Conservation (phyloP, 129 eudicot genomes). For the Saussurea involucrata region DNA sequence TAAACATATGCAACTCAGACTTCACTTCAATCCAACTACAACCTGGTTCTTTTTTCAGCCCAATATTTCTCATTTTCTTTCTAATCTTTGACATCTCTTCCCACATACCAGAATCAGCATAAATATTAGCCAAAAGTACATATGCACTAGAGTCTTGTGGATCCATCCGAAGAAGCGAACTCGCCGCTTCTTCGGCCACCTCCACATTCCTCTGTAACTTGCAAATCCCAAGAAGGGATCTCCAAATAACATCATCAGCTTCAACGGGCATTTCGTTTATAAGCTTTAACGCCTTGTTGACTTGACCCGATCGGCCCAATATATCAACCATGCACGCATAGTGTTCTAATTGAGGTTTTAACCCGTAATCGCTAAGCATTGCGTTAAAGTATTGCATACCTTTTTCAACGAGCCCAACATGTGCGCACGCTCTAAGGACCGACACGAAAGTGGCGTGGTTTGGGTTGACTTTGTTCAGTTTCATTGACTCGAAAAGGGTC, state of each 20-base stretch:
- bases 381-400: conserved; percentile 61
- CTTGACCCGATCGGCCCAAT: conserved; percentile 66
- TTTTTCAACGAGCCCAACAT: conserved; percentile 58
- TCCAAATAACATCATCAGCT: conserved; percentile 91
- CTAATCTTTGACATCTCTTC: conserved; percentile 51
- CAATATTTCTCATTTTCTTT: conserved; percentile 46
- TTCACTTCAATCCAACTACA: conserved; percentile 94
- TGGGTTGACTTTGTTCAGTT: conserved; percentile 47
- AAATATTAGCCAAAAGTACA: conserved; percentile 70
- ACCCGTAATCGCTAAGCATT: conserved; percentile 46
- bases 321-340: conserved; percentile 90
- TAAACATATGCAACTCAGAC: conserved; percentile 79
- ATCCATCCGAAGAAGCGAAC: conserved; percentile 51
- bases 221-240: conserved; percentile 78
- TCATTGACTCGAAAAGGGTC: conserved; percentile 62
- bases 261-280: conserved; percentile 72
- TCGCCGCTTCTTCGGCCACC: conserved; percentile 77
- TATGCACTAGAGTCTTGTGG: conserved; percentile 81
- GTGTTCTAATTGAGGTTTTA: conserved; percentile 76
- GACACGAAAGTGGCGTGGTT: conserved; percentile 88
- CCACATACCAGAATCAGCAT: conserved; percentile 91
- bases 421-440: conserved; percentile 87
- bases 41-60: conserved; percentile 87
- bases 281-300: conserved; percentile 58
- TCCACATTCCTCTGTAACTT: conserved; percentile 78